Evolutionary conservation across 305 asterid genomes (phyloP).

Genomic region (Plantago lanceolata): DNA sequence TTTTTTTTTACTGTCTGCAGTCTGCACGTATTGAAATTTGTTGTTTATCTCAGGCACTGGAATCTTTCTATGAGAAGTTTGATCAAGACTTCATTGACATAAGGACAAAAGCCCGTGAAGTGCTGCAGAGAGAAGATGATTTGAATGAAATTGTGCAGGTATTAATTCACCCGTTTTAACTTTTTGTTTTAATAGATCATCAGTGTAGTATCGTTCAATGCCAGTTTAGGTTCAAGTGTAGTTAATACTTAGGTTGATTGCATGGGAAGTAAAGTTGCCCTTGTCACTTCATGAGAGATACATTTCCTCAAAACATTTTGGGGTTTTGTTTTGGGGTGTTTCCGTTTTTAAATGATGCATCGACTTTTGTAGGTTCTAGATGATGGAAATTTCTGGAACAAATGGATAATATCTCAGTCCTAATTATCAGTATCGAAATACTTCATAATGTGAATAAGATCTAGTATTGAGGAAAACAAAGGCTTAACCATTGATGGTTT

Average conservation of each 20-base stretch:
- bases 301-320: too few relatives aligned
- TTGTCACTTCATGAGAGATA: too few relatives aligned
- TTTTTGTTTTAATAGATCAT: background rate
- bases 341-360: too few relatives aligned
- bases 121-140: constrained; percentile 96
- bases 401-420: background rate
- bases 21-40: background rate
- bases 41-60: constrained; percentile 61
- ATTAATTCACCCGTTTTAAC: constrained; percentile 19
- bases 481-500: background rate
- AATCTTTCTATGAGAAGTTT: constrained; percentile 87
- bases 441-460: background rate
- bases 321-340: too few relatives aligned
- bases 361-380: background rate
- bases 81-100: constrained; percentile 89
- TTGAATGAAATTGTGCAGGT: constrained; percentile 97
- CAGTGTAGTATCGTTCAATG: background rate
- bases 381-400: background rate
- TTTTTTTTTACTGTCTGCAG: background rate
- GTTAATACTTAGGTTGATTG: too few relatives aligned
- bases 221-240: too few relatives aligned
- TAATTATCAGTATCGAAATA: background rate
- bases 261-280: too few relatives aligned
- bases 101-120: constrained; percentile 98
- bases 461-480: background rate